phyloP scores from a whole-genome alignment of 257 asterid species.

The Leonotis leonurus region DNA sequence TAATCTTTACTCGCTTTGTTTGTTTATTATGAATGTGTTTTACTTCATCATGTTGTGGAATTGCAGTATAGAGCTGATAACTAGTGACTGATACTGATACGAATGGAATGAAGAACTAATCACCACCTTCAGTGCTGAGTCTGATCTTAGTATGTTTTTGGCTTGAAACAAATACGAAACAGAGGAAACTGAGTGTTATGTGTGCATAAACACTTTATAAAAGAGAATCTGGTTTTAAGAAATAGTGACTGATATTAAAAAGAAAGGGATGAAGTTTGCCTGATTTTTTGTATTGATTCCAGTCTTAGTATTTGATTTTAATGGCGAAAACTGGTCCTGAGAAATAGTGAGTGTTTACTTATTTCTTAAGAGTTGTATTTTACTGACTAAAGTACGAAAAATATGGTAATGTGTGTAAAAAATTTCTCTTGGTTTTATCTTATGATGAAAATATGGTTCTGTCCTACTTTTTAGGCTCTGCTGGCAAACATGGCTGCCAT shows the following conservation, averaged over 20 bases:
- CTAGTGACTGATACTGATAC: neutral
- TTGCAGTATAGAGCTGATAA: neutral
- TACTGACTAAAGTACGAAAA: neutral
- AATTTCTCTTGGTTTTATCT: neutral
- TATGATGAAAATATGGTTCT: neutral
- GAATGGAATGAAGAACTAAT: neutral
- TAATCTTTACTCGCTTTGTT: neutral
- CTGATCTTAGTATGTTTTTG: neutral
- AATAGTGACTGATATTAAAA: neutral
- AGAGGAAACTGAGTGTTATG: neutral
- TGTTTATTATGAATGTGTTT: neutral
- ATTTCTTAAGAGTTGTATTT: no score
- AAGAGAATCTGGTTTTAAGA: neutral
- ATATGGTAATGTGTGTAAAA: neutral
- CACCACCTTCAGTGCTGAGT: neutral
- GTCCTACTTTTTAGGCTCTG: constrained; percentile 60
- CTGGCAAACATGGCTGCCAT: constrained; percentile 99
- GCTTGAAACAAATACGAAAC: neutral
- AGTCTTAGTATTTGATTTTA: neutral
- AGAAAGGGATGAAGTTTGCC: neutral
- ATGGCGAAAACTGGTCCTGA: no score
- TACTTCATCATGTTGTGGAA: neutral
- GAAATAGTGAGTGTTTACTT: no score
- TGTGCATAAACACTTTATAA: no score
- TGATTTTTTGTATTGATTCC: neutral